A percentile compares a stretch with the other conserved stretches of the same genome.
Evolutionary conservation across 116 monocot genomes (phyloP).

Genomic region (Iris pallida): DNA sequence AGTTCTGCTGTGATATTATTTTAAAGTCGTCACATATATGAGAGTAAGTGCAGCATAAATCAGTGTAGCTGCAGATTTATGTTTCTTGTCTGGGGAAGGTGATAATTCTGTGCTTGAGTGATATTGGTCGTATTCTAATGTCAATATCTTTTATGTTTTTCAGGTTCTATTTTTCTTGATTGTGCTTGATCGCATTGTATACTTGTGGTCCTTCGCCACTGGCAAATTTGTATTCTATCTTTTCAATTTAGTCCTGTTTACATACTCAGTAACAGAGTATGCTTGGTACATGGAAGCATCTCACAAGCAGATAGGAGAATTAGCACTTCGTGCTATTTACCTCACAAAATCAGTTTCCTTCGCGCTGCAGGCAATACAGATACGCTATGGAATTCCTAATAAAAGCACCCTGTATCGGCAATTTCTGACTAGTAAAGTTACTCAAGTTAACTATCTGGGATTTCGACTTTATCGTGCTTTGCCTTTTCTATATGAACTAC

Average conservation of each 20-base stretch:
- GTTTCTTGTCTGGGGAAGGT: neutral
- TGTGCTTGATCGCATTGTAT: slow-evolving; percentile 89
- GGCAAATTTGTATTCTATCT: slow-evolving; percentile 82
- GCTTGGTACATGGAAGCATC: slow-evolving; percentile 79
- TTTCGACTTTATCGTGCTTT: slow-evolving; percentile 89
- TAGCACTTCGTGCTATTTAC: slow-evolving; percentile 94
- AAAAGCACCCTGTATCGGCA: slow-evolving; percentile 87
- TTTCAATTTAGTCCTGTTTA: slow-evolving; percentile 85
- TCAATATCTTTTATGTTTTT: slow-evolving; percentile 4
- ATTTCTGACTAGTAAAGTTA: slow-evolving; percentile 82
- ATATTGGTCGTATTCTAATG: no score
- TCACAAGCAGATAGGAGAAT: slow-evolving; percentile 54
- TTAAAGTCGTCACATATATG: neutral
- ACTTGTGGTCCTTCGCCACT: slow-evolving; percentile 83
- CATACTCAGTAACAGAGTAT: slow-evolving; percentile 88
- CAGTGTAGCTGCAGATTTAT: neutral
- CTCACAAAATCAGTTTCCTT: slow-evolving; percentile 87
- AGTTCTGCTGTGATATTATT: neutral
- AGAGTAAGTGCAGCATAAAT: neutral
- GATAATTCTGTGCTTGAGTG: neutral
- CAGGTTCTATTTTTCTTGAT: slow-evolving; percentile 96
- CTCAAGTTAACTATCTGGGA: slow-evolving; percentile 83
- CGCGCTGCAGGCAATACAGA: slow-evolving; percentile 79
- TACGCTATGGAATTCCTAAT: slow-evolving; percentile 87
- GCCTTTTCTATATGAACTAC: slow-evolving; percentile 93